A percentile compares a stretch with the other conserved stretches of the same genome.
phyloP scores from a whole-genome alignment of 768 basidiomycete species.

The Suillus lakei region DNA sequence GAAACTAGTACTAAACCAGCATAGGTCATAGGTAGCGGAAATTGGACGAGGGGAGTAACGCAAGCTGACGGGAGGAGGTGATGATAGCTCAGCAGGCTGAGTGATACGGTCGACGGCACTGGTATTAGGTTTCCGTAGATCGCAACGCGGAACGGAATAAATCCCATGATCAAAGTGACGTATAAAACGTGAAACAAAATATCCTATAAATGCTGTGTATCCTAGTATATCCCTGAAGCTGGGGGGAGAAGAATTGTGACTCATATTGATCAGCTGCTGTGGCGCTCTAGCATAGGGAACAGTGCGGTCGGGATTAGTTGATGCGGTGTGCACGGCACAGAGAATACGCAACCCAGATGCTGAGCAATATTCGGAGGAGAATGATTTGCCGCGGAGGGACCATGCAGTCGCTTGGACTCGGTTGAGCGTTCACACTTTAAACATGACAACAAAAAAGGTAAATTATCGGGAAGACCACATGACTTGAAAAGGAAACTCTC shows the following conservation, averaged over 20 bases:
- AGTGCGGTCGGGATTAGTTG: not conserved
- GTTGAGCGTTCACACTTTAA: too few relatives aligned
- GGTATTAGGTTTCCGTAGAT: not conserved
- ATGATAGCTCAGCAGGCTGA: not conserved
- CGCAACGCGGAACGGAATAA: not conserved
- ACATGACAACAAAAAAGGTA: not conserved
- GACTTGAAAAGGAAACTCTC: not conserved
- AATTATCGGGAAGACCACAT: not conserved
- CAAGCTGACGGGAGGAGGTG: not conserved
- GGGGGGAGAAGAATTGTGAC: not conserved
- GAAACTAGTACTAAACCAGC: constrained; percentile 2
- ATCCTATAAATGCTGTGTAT: too few relatives aligned
- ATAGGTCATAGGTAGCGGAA: not conserved
- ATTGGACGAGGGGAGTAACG: not conserved
- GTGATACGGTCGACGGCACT: not conserved
- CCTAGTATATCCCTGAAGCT: too few relatives aligned
- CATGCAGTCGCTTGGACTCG: not conserved
- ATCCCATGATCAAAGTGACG: not conserved
- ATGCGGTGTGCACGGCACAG: not conserved
- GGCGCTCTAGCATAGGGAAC: not conserved
- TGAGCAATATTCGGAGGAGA: too few relatives aligned
- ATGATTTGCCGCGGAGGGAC: not conserved
- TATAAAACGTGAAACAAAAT: not conserved
- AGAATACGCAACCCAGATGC: not conserved
- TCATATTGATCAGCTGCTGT: constrained; percentile 6